Percentiles rank a stretch among this genome's conserved stretches.
phyloP scores from a whole-genome alignment of 2,329 filamentous ascomycete species.

The Periglandula ipomoeae region DNA sequence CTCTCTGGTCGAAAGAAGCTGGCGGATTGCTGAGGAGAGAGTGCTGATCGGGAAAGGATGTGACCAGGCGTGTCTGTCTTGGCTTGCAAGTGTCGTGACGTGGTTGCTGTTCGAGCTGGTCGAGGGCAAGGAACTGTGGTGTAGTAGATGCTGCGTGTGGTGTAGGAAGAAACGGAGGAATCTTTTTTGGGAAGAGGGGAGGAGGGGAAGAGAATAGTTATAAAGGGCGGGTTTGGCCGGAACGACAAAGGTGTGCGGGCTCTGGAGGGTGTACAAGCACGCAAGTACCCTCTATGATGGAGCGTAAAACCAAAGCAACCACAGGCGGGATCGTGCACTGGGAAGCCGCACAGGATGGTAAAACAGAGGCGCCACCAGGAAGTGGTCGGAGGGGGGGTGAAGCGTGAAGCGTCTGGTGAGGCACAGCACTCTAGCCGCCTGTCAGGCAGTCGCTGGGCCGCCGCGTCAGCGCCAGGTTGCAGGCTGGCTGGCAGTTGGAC shows the following conservation, averaged over 20 bases:
- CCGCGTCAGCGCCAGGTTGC: not conserved
- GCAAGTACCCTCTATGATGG: slow-evolving; percentile 8
- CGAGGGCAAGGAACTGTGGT: not conserved
- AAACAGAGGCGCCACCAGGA: slow-evolving; percentile 7
- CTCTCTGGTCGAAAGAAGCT: not conserved
- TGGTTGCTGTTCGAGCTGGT: not conserved
- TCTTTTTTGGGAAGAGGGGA: slow-evolving; percentile 13
- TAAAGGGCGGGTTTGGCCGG: slow-evolving; percentile 26
- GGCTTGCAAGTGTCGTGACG: not conserved
- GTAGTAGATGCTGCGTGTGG: slow-evolving; percentile 5
- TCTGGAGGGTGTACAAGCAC: slow-evolving; percentile 10
- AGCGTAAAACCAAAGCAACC: slow-evolving; percentile 3
- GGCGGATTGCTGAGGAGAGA: not conserved
- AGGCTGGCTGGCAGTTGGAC: not conserved
- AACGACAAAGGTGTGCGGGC: slow-evolving; percentile 14
- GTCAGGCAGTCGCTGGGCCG: not conserved
- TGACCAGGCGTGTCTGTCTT: not conserved
- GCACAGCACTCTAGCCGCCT: slow-evolving; percentile 2
- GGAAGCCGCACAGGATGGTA: slow-evolving; percentile 7
- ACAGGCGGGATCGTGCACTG: slow-evolving; percentile 2
- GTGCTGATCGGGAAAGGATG: not conserved
- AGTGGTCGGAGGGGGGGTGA: not conserved
- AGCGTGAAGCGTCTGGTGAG: too few relatives aligned
- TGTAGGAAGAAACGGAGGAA: slow-evolving; percentile 12
- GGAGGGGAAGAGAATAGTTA: slow-evolving; percentile 17